Percentiles rank a stretch among this genome's conserved stretches.
Evolutionary conservation across 441 rosid genomes (phyloP).

Genomic region (Biscutella laevigata): DNA sequence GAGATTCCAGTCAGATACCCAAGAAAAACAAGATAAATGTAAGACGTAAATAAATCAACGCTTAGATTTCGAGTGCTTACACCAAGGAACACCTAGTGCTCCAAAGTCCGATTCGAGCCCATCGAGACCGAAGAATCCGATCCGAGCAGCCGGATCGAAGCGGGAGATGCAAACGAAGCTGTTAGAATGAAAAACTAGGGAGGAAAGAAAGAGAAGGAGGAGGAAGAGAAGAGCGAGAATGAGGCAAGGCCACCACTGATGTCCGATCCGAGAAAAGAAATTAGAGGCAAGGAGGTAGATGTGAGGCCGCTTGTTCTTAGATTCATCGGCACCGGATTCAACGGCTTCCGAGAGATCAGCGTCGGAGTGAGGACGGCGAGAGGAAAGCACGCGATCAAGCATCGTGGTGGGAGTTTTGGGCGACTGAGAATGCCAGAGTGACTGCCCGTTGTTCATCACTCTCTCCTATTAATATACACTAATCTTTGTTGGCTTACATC

Average conservation of each 20-base stretch:
- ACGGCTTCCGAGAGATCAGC: conserved; percentile 28
- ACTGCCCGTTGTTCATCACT: conserved; percentile 19
- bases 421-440: conserved; percentile 35
- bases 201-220: conserved; percentile 45
- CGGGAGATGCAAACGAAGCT: conserved; percentile 70
- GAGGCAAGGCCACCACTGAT: conserved; percentile 42
- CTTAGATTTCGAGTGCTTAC: conserved; percentile 49
- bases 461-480: conserved; percentile 17
- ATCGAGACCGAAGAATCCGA: conserved; percentile 62
- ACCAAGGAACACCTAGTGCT: conserved; percentile 94
- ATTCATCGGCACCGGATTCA: conserved; percentile 45
- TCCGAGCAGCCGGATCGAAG: conserved; percentile 55
- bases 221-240: conserved; percentile 37
- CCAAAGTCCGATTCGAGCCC: conserved; percentile 88
- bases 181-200: conserved; percentile 44
- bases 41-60: neutral
- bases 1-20: neutral
- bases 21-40: neutral
- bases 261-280: conserved; percentile 45
- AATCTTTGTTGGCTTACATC: no score
- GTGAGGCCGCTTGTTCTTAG: conserved; percentile 68
- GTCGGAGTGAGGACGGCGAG: conserved; percentile 53
- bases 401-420: conserved; percentile 34
- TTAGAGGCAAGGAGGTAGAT: conserved; percentile 48
- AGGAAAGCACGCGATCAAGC: conserved; percentile 66